Percentiles rank a stretch among this genome's conserved stretches.
phyloP scores from a whole-genome alignment of 1,139 yeast genomes.

The Lodderomyces margitis region DNA sequence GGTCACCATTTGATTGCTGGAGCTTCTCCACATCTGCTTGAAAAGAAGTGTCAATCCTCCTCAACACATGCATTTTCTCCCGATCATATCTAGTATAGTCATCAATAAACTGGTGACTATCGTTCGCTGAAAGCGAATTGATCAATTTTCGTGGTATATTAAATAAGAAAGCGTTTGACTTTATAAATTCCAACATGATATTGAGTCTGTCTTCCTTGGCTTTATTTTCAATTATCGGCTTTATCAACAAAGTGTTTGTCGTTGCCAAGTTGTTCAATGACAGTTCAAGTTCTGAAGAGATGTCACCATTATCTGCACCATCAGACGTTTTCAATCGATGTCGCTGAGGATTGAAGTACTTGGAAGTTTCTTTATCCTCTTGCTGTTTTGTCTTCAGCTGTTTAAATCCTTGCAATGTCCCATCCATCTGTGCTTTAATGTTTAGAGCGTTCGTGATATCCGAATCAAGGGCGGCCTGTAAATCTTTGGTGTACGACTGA shows the following conservation, averaged over 20 bases:
- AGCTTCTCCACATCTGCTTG: neutral
- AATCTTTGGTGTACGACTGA: constrained; percentile 60
- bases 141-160: constrained; percentile 67
- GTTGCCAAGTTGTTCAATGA: constrained; percentile 49
- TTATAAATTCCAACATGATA: constrained; percentile 61
- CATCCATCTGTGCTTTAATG: constrained; percentile 60
- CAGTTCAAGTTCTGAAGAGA: constrained; percentile 38
- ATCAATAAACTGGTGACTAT: constrained; percentile 69
- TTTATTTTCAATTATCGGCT: constrained; percentile 72
- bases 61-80: constrained; percentile 18
- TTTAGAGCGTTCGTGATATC: constrained; percentile 76
- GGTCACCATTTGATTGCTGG: neutral
- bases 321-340: constrained; percentile 19
- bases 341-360: constrained; percentile 40
- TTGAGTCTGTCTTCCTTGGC: constrained; percentile 58
- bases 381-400: constrained; percentile 39
- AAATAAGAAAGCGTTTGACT: constrained; percentile 61
- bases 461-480: constrained; percentile 65
- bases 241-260: constrained; percentile 64
- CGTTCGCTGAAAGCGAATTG: constrained; percentile 52
- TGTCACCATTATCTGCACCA: neutral
- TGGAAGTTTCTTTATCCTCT: constrained; percentile 33
- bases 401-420: constrained; percentile 31
- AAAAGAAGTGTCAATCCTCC: neutral
- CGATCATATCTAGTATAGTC: constrained; percentile 58